Percentiles rank a stretch among this genome's conserved stretches.
Evolutionary conservation across 2,329 filamentous ascomycete species (phyloP).

Genomic region (Pseudohalonectria lignicola): DNA sequence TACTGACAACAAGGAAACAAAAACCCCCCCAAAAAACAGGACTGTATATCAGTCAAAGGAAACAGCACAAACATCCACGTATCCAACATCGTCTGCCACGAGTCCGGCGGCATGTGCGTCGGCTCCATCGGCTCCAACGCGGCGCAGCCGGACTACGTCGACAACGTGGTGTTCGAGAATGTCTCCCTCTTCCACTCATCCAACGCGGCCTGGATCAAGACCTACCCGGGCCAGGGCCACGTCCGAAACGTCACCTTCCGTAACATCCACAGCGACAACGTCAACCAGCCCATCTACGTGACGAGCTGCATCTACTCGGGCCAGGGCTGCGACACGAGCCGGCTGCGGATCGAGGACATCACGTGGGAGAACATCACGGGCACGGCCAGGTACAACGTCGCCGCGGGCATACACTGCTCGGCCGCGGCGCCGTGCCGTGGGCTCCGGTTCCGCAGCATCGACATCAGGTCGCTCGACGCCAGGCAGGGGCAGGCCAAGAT

Average conservation of each 20-base stretch:
- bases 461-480: conserved; percentile 27
- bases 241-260: conserved; percentile 31
- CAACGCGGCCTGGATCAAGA: conserved; percentile 31
- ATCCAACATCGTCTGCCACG: conserved; percentile 24
- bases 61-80: conserved; percentile 26
- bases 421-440: conserved; percentile 28
- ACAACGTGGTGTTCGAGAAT: conserved; percentile 25
- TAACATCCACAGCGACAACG: conserved; percentile 25
- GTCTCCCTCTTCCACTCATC: conserved; percentile 23
- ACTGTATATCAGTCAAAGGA: conserved; percentile 27
- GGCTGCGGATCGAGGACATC: conserved; percentile 31
- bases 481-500: conserved; percentile 27
- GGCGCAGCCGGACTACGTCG: conserved; percentile 21
- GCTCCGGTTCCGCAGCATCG: conserved; percentile 30
- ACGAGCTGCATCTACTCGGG: conserved; percentile 31
- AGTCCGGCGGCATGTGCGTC: conserved; percentile 24
- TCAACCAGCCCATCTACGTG: conserved; percentile 38
- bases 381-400: conserved; percentile 36
- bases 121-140: conserved; percentile 24
- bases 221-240: conserved; percentile 25
- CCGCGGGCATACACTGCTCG: conserved; percentile 32
- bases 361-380: conserved; percentile 38
- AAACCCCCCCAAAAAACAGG: conserved; percentile 11
- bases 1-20: background rate
- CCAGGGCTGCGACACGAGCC: conserved; percentile 24